Percentiles rank a stretch among this genome's conserved stretches.
Conservation (phyloP, 2,329 filamentous ascomycete genomes). For the Aspergillus latus region DNA sequence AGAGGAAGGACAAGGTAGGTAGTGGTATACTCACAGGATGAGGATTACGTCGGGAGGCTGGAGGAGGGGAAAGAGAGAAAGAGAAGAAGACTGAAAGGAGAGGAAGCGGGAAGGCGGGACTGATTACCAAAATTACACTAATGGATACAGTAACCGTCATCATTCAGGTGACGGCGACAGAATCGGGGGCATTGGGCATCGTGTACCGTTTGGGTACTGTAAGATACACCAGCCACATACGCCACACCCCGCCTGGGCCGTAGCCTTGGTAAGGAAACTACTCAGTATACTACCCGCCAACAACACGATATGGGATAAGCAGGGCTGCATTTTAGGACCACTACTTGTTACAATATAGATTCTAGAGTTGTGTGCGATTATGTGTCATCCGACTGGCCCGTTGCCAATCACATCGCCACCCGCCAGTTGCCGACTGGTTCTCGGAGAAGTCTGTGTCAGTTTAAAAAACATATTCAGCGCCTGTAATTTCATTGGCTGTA, state of each 20-base stretch:
- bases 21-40: constrained; percentile 15
- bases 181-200: neutral
- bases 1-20: constrained; percentile 13
- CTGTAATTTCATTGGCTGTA: too few relatives aligned
- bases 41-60: constrained; percentile 34
- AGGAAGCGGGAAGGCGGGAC: constrained; percentile 16
- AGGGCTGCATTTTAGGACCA: too few relatives aligned
- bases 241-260: constrained; percentile 2
- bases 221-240: neutral
- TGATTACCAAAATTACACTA: constrained; percentile 2
- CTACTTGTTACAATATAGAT: too few relatives aligned
- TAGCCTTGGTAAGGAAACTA: too few relatives aligned
- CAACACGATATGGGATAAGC: too few relatives aligned
- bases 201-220: neutral
- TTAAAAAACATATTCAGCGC: too few relatives aligned
- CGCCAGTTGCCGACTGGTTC: too few relatives aligned
- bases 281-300: too few relatives aligned
- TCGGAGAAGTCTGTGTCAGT: too few relatives aligned
- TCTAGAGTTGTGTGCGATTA: too few relatives aligned
- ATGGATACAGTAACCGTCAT: neutral
- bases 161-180: neutral
- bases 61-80: constrained; percentile 27
- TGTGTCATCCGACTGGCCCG: too few relatives aligned
- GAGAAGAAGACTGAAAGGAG: constrained; percentile 8
- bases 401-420: too few relatives aligned